Evolutionary conservation across 306 rosid species (phyloP).

Genomic region (Malus sieversii): DNA sequence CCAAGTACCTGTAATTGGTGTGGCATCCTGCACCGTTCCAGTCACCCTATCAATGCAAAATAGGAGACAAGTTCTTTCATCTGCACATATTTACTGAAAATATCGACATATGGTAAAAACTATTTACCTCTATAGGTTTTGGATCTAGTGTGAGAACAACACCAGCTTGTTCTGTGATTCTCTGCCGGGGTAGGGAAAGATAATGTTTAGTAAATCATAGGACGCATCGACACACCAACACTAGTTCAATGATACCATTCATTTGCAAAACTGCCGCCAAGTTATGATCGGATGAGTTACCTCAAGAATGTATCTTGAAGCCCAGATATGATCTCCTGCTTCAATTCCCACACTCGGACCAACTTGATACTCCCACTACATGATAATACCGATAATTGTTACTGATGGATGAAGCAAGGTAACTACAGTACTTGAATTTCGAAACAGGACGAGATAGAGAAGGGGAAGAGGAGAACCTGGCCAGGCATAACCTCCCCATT

Average conservation of each 20-base stretch:
- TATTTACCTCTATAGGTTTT: constrained; percentile 84
- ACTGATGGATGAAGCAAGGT: constrained; percentile 12
- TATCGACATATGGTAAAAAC: neutral
- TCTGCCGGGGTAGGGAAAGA: constrained; percentile 42
- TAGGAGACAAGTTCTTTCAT: constrained; percentile 13
- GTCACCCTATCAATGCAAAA: constrained; percentile 61
- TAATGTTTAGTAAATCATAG: neutral
- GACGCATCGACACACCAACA: neutral
- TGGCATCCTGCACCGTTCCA: constrained; percentile 99
- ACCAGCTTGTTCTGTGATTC: constrained; percentile 98
- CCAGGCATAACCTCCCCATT: constrained; percentile 99
- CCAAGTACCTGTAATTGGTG: constrained; percentile 84
- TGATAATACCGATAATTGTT: neutral
- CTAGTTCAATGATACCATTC: constrained; percentile 1
- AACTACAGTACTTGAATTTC: constrained; percentile 6
- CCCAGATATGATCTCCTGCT: constrained; percentile 90
- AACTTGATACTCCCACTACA: constrained; percentile 99
- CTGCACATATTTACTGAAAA: neutral
- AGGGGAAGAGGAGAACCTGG: constrained; percentile 51
- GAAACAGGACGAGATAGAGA: constrained; percentile 14
- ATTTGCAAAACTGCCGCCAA: neutral
- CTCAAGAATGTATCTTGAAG: constrained; percentile 92
- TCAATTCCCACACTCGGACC: constrained; percentile 99
- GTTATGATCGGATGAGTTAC: constrained; percentile 38
- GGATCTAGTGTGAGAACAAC: constrained; percentile 95